phyloP scores from a whole-genome alignment of 768 basidiomycete species.

The Leccinum arenicola region DNA sequence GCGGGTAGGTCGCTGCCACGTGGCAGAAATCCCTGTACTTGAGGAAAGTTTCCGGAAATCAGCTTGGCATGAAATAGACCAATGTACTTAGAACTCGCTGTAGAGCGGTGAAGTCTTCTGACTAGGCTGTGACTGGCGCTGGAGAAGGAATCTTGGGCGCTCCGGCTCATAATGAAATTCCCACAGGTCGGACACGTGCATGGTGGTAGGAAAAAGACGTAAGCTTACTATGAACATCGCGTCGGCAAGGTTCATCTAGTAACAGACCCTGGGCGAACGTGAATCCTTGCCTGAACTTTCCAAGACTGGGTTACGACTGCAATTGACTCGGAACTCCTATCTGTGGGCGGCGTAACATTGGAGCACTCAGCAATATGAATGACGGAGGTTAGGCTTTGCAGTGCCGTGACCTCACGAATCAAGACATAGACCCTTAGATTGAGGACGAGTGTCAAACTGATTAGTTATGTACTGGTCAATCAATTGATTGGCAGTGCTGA shows the following conservation, averaged over 20 bases:
- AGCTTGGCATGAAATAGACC: not conserved
- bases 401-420: not conserved
- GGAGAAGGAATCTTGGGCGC: not conserved
- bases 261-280: not conserved
- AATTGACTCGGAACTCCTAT: constrained; percentile 6
- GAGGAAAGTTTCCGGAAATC: not conserved
- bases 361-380: not conserved
- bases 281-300: not conserved
- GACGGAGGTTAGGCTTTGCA: constrained; percentile 6
- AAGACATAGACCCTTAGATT: constrained; percentile 1
- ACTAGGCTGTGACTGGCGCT: not conserved
- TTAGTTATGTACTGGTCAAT: not conserved
- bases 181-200: constrained; percentile 14
- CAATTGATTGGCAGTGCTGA: constrained; percentile 16
- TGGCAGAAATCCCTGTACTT: not conserved
- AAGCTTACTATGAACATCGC: not conserved
- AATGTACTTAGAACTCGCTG: not conserved
- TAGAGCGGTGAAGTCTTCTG: not conserved
- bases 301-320: too few species aligned
- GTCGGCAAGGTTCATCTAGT: not conserved
- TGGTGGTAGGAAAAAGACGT: constrained; percentile 14
- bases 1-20: constrained; percentile 11
- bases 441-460: not conserved
- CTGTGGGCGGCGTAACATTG: constrained; percentile 3
- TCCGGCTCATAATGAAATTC: not conserved